phyloP scores from a whole-genome alignment of 2,329 filamentous ascomycete genomes.

The Trichoderma citrinoviride region DNA sequence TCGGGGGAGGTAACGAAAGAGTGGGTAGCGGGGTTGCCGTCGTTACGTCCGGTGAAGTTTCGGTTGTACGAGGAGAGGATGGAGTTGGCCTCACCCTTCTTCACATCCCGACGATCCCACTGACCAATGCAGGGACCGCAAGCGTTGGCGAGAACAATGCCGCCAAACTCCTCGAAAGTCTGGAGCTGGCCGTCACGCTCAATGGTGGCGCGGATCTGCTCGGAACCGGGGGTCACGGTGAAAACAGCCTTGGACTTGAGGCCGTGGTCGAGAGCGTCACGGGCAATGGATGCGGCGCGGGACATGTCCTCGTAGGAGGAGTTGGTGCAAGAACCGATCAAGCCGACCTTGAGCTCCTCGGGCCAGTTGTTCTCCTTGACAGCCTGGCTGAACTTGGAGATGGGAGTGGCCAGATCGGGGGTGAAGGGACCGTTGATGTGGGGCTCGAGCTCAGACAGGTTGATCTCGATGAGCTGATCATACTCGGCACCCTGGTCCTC shows the following conservation, averaged over 20 bases:
- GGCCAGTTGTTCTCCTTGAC: slow-evolving; percentile 96
- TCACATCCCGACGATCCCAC: slow-evolving; percentile 90
- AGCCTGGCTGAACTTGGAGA: slow-evolving; percentile 94
- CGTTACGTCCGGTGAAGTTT: slow-evolving; percentile 98
- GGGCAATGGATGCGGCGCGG: slow-evolving; percentile 85
- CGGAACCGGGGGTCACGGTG: slow-evolving; percentile 92
- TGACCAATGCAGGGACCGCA: slow-evolving; percentile 92
- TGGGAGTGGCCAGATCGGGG: slow-evolving; percentile 93
- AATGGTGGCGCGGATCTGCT: slow-evolving; percentile 94
- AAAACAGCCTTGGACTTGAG: slow-evolving; percentile 92
- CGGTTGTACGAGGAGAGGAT: slow-evolving; percentile 99
- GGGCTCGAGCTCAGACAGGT: slow-evolving; percentile 90
- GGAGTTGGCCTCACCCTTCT: slow-evolving; percentile 94
- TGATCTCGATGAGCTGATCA: slow-evolving; percentile 93
- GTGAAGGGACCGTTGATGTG: slow-evolving; percentile 99
- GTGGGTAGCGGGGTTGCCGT: slow-evolving; percentile 91
- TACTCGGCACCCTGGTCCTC: slow-evolving; percentile 91
- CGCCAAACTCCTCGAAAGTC: slow-evolving; percentile 95
- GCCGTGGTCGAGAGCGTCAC: slow-evolving; percentile 86
- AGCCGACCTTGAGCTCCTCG: slow-evolving; percentile 90
- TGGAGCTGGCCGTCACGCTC: slow-evolving; percentile 85
- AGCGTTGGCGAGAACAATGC: slow-evolving; percentile 90
- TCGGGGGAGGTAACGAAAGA: slow-evolving; percentile 91
- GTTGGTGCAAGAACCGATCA: slow-evolving; percentile 99
- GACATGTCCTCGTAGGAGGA: slow-evolving; percentile 84